These are phyloP conservation scores for Coniochaeta hoffmannii DNA, from an alignment of 2,329 filamentous ascomycete species.

Conservation along the genomic window DNA sequence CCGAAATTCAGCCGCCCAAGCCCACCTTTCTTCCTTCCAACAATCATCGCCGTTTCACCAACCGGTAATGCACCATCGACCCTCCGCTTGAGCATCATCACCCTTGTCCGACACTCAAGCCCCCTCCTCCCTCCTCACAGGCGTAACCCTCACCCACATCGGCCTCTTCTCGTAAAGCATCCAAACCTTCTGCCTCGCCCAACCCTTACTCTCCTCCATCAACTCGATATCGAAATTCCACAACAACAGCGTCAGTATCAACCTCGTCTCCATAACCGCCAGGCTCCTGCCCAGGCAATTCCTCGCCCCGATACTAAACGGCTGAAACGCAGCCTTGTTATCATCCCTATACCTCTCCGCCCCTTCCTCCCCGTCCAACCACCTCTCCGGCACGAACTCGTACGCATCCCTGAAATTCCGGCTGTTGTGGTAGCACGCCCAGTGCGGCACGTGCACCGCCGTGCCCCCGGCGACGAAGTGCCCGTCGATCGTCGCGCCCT, in stretches of 20 bases:
- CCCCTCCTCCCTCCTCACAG: neutral
- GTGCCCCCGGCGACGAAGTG: constrained; percentile 21
- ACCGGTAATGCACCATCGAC: too few relatives aligned
- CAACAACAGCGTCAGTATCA: constrained; percentile 24
- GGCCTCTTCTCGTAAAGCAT: constrained; percentile 23
- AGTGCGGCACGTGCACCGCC: constrained; percentile 27
- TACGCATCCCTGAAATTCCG: constrained; percentile 18
- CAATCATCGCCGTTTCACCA: too few relatives aligned
- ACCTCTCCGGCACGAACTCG: constrained; percentile 22
- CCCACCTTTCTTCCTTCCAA: neutral
- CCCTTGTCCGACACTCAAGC: too few relatives aligned
- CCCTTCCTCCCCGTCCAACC: constrained; percentile 15
- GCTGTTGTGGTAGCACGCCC: constrained; percentile 14
- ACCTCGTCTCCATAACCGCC: constrained; percentile 27
- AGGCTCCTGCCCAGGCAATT: constrained; percentile 15
- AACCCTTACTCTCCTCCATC: constrained; percentile 10
- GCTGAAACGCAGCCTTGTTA: constrained; percentile 7
- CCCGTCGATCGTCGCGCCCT: constrained; percentile 15
- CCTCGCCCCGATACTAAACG: constrained; percentile 5
- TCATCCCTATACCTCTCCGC: constrained; percentile 2
- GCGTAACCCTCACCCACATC: constrained; percentile 7
- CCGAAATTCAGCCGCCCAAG: neutral
- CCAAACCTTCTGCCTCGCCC: constrained; percentile 18
- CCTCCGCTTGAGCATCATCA: neutral
- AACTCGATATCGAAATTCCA: constrained; percentile 27